Base-by-base conservation (phyloP, 208 protist genomes). In the Sergeia podlipaevii region DNA sequence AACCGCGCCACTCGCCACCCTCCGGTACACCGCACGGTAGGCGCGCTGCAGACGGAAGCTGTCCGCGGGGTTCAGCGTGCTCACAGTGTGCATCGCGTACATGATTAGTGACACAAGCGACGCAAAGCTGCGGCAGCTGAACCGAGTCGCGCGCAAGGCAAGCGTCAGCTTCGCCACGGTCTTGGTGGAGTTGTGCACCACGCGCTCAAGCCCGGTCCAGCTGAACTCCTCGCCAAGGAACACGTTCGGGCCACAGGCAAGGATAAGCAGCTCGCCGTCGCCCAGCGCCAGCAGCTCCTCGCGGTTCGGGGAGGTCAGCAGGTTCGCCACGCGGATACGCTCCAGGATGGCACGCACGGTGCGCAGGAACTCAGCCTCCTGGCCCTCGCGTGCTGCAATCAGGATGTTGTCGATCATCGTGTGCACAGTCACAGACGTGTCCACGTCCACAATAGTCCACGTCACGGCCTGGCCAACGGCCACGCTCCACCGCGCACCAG, bases 391-490 rank as follows among this genome's bases (percentile, higher is more conserved):
- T 1, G 66, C 66, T 2, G 66, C 39, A n/a, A 74, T 50, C 45
- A 67, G 37, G 27, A 74, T 59, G 41, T 74, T 68, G 48, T 68
- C 66, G 21, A 74, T 64, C 11, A 63, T 28, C 32, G 66, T 63
- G 27, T 36, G 29, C 4, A 70, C 36, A 4, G 46, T 63, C 11
- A 70, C 55, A 1, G 53, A 39, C 1, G 55, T 54, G 26, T 54
- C 48, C 8, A 54, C 63, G 36, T 70, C 63, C 30, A 59, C 37
- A 26, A 70, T 70, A 28, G 49, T 30, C 28, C 27, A 36, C 10
- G 64, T 64, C 20, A 53, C 44, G 21, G 47, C 66, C 48, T 74
- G 66, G 3, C 50, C 45, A 1, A 68, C 30, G 1, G 58, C 49
- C 15, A 68, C 60, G 32, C 59, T 67, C 59, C 58, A 68, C 15